Evolutionary conservation across 2,329 filamentous ascomycete genomes (phyloP), one percentile per base, ranked within the genome.

Genomic region (Bipolaris cookei): DNA sequence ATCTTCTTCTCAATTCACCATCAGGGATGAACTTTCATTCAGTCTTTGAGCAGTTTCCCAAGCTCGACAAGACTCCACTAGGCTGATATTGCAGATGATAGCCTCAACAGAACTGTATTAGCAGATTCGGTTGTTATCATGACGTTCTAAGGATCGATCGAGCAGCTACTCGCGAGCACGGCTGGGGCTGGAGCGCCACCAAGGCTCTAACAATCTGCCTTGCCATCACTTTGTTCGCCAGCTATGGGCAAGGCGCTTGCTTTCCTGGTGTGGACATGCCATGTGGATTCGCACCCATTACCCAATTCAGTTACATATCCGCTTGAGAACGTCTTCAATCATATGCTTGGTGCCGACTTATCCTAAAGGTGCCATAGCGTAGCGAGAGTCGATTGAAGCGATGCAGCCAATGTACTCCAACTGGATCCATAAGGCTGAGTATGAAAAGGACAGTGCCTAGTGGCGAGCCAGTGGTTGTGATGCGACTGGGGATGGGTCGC

Each of bases 371-470:
- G 47, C 20, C 35, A 30, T 45, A 38, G 48, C 56, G 32, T 41
- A 51, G 49, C 35, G 23, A 56, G 41, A 30, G 20, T 42, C 23
- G 41, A 42, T 23, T 38, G 18, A 43, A 32, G 38, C 39, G 44
- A 56, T 59, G 51, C 54, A 50, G 47, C 39, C 35, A 46, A 54
- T 37, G 28, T 48, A 16, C 21, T 58, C 32, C 21, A 42, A 37
- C 34, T 51, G 16, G 30, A 25, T 28, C 48, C 52, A 28, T 42
- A 57, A 45, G 52, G 50, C 59, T 56, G 59, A 53, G 53, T 50
- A 55, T 25, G 38, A 51, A 49, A n/a, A 41, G 37, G 30, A 37
- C 41, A 44, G 32, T 47, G 42, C 32, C 38, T 30, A 54, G 46
- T 56, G 41, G 42, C 54, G 45, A 62, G 51, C 46, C 38, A 53